Evolutionary conservation across 148 eudicot species (phyloP).

Genomic region (Silene latifolia): DNA sequence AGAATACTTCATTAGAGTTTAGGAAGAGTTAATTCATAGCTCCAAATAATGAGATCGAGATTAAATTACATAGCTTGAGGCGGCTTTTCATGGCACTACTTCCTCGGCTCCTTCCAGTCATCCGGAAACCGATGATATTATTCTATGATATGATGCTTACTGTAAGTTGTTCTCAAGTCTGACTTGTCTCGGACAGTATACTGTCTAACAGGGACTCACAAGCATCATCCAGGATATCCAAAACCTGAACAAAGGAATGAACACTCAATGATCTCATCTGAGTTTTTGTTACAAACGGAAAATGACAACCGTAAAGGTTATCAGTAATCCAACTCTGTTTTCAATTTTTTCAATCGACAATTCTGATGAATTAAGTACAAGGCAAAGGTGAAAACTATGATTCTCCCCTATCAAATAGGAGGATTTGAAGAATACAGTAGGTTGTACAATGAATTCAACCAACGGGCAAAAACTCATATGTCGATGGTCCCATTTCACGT

Average conservation of each 20-base stretch:
- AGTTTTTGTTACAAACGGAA: too few species aligned
- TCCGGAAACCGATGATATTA: neutral
- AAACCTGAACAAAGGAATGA: slow-evolving; percentile 43
- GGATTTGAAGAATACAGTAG: too few species aligned
- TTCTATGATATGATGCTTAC: neutral
- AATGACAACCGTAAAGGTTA: neutral
- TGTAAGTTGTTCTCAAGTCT: slow-evolving; percentile 3
- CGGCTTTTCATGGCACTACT: neutral
- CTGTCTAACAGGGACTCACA: slow-evolving; percentile 81
- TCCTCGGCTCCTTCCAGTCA: neutral
- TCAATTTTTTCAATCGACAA: too few species aligned
- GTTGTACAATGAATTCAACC: too few species aligned
- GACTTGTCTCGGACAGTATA: slow-evolving; percentile 42
- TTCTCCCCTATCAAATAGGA: too few species aligned
- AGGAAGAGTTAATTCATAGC: neutral
- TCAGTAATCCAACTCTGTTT: neutral
- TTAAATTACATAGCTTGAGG: neutral
- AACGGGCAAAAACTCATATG: too few species aligned
- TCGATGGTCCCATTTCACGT: too few species aligned
- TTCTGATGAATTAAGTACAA: too few species aligned
- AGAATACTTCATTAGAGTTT: neutral
- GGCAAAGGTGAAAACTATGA: too few species aligned
- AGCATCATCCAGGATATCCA: slow-evolving; percentile 90
- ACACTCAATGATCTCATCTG: neutral
- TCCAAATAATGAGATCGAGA: neutral